Evolutionary conservation across 2,329 filamentous ascomycete species (phyloP).

Genomic region (Penicillium sclerotigenum): DNA sequence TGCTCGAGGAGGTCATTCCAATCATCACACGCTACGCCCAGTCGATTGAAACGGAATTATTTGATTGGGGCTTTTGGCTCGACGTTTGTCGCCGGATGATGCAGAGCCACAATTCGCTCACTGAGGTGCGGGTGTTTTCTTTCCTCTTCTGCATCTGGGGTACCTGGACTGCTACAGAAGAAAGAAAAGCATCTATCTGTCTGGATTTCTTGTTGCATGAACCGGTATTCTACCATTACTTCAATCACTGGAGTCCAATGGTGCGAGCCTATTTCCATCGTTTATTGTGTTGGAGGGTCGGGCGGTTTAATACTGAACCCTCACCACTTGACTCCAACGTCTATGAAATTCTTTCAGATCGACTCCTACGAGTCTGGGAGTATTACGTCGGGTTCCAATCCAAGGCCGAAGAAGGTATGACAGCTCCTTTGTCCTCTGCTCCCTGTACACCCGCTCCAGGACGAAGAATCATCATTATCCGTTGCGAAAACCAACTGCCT

Average conservation of each 20-base stretch:
- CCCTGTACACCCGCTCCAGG: slow-evolving; percentile 83
- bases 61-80: slow-evolving; percentile 76
- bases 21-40: slow-evolving; percentile 62
- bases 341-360: slow-evolving; percentile 62
- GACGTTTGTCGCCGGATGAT: slow-evolving; percentile 75
- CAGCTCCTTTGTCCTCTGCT: slow-evolving; percentile 65
- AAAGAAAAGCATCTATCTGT: slow-evolving; percentile 68
- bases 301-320: slow-evolving; percentile 66
- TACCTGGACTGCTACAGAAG: slow-evolving; percentile 61
- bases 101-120: slow-evolving; percentile 81
- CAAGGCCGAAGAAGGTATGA: slow-evolving; percentile 57
- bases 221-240: slow-evolving; percentile 73
- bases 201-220: slow-evolving; percentile 71
- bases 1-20: slow-evolving; percentile 75
- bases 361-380: slow-evolving; percentile 71
- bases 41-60: slow-evolving; percentile 43
- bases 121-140: slow-evolving; percentile 78
- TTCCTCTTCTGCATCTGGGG: slow-evolving; percentile 81
- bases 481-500: slow-evolving; percentile 65
- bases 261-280: slow-evolving; percentile 91
- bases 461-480: slow-evolving; percentile 82
- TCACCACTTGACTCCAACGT: slow-evolving; percentile 67
- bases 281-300: slow-evolving; percentile 83
- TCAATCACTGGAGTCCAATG: slow-evolving; percentile 96
- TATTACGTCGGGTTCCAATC: slow-evolving; percentile 75